Percentiles rank a stretch among this genome's conserved stretches.
These are phyloP conservation scores for Starmera stellimalicola DNA, from an alignment of 1,139 yeast species.

Conservation along the genomic window DNA sequence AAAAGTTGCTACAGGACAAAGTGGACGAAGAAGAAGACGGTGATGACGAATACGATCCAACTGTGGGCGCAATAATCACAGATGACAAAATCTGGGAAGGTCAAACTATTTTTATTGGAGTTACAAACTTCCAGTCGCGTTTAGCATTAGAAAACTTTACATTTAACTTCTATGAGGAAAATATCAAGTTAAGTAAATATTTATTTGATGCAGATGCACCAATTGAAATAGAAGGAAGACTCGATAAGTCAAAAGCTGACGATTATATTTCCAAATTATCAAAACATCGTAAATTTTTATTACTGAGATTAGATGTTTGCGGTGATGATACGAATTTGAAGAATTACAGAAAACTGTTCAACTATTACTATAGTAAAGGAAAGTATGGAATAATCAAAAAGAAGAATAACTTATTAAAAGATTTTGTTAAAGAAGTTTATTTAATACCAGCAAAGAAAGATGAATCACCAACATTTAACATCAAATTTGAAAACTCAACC, in stretches of 20 bases:
- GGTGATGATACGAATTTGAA: constrained; percentile 1
- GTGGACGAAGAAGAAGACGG: not conserved
- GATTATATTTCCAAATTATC: constrained; percentile 47
- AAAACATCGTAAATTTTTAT: constrained; percentile 30
- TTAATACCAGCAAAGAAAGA: constrained; percentile 32
- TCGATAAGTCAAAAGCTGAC: constrained; percentile 45
- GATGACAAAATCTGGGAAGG: constrained; percentile 44
- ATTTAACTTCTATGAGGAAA: constrained; percentile 13
- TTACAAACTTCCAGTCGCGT: constrained; percentile 37
- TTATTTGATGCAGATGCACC: constrained; percentile 24
- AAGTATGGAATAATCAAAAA: constrained; percentile 58
- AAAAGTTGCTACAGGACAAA: not conserved
- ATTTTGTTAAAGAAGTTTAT: constrained; percentile 58
- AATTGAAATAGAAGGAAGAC: constrained; percentile 53
- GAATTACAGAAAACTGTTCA: constrained; percentile 39
- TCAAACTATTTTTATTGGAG: constrained; percentile 42
- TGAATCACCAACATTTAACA: constrained; percentile 20
- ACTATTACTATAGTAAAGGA: constrained; percentile 38
- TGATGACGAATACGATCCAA: constrained; percentile 8
- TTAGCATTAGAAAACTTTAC: constrained; percentile 37
- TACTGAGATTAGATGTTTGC: constrained; percentile 30
- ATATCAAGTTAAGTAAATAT: constrained; percentile 13
- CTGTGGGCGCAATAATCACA: constrained; percentile 1
- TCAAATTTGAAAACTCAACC: constrained; percentile 6
- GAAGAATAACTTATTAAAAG: constrained; percentile 21